Conservation (phyloP, 1,284 basidiomycete species). For the Pseudozyma pruni region DNA sequence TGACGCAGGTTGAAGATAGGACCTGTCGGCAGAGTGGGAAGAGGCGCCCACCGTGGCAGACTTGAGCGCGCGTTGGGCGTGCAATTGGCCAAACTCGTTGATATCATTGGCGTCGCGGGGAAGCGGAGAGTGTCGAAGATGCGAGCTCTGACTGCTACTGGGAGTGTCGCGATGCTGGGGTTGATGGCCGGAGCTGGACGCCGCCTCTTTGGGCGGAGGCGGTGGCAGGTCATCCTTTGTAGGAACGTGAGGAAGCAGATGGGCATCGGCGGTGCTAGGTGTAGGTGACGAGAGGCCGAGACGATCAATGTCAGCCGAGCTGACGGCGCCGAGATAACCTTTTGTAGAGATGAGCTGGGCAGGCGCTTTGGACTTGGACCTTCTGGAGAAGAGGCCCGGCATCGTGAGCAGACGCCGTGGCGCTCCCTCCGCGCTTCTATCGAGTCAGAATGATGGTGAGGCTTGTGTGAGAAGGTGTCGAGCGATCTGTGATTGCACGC, state of each 20-base stretch:
- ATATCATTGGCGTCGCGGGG: not conserved
- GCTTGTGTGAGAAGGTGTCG: no score
- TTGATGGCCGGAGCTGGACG: not conserved
- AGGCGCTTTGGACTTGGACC: slow-evolving; percentile 17
- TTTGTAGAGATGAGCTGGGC: slow-evolving; percentile 3
- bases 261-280: slow-evolving; percentile 40
- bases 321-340: slow-evolving; percentile 23
- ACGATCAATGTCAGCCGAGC: slow-evolving; percentile 40
- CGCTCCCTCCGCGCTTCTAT: not conserved
- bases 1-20: slow-evolving; percentile 3
- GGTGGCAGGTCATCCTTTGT: slow-evolving; percentile 41
- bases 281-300: slow-evolving; percentile 35
- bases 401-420: slow-evolving; percentile 15
- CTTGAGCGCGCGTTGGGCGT: not conserved
- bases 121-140: not conserved
- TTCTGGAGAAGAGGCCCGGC: slow-evolving; percentile 43
- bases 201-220: slow-evolving; percentile 17
- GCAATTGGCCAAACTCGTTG: slow-evolving; percentile 31
- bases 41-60: slow-evolving; percentile 16
- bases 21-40: not conserved
- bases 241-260: slow-evolving; percentile 31
- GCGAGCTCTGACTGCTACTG: slow-evolving; percentile 8
- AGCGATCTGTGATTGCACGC: no score
- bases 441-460: no score
- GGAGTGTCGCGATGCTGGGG: slow-evolving; percentile 1